These are phyloP conservation scores for Salicornia ramosissima DNA, from an alignment of 148 eudicot species.

Conservation along the genomic window DNA sequence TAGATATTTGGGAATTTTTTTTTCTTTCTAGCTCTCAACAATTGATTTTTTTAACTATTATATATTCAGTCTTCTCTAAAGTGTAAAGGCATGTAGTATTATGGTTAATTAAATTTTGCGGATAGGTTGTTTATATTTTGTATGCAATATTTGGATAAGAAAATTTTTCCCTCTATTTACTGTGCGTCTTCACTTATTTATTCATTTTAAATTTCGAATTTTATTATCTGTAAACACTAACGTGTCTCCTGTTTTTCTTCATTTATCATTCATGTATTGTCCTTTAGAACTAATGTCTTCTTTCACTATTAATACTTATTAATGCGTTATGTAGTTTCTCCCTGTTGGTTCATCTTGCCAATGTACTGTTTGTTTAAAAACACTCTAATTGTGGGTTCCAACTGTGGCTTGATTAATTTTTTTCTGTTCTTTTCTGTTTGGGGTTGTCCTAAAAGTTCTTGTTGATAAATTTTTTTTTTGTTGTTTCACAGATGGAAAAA, in stretches of 20 bases:
- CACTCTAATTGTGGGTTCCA: neutral
- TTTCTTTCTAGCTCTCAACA: neutral
- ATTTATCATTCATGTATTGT: too few relatives aligned
- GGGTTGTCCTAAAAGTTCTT: too few relatives aligned
- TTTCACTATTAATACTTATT: neutral
- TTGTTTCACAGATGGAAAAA: conserved; percentile 79
- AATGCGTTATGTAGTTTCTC: neutral
- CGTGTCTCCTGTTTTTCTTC: neutral
- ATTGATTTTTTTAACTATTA: neutral
- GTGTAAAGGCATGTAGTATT: too few relatives aligned
- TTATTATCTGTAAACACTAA: neutral
- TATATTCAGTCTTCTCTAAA: too few relatives aligned
- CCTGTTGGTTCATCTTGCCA: neutral
- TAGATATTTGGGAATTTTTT: neutral
- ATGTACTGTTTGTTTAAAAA: neutral
- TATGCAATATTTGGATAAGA: neutral
- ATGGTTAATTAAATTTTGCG: too few relatives aligned
- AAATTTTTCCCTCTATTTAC: neutral
- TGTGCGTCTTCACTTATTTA: too few relatives aligned
- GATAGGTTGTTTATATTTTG: neutral
- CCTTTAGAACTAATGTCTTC: too few relatives aligned
- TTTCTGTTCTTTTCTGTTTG: too few relatives aligned
- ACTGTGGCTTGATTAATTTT: neutral
- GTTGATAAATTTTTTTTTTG: neutral
- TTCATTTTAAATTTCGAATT: too few relatives aligned